phyloP scores from a whole-genome alignment of 139 green algal species.

The Asterochloris erici region DNA sequence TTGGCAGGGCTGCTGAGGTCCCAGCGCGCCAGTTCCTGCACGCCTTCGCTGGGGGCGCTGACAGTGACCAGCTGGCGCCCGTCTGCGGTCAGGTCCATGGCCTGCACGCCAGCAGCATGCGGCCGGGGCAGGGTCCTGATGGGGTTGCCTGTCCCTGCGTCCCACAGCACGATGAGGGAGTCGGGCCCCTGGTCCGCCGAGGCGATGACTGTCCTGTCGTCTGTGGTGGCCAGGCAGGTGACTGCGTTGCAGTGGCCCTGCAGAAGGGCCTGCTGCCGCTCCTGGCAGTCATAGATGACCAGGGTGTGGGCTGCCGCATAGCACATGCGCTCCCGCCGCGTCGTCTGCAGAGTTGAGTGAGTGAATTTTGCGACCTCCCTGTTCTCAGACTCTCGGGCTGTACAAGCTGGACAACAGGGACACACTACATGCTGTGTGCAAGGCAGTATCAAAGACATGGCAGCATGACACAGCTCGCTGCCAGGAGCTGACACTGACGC shows the following conservation, averaged over 20 bases:
- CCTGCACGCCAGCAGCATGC: slow-evolving; percentile 44
- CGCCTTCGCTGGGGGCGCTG: slow-evolving; percentile 26
- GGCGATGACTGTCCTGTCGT: slow-evolving; percentile 50
- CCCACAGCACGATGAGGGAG: slow-evolving; percentile 69
- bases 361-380: too few species aligned
- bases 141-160: slow-evolving; percentile 42
- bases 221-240: slow-evolving; percentile 43
- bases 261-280: slow-evolving; percentile 39
- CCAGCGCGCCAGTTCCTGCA: slow-evolving; percentile 56
- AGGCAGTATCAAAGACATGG: too few species aligned
- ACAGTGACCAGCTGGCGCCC: slow-evolving; percentile 52
- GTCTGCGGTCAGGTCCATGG: slow-evolving; percentile 59
- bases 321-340: slow-evolving; percentile 41
- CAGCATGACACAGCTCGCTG: too few species aligned
- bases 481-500: too few species aligned
- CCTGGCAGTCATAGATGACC: slow-evolving; percentile 54
- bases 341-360: slow-evolving; percentile 15
- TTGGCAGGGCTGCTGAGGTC: slow-evolving; percentile 30
- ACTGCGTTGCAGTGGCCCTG: slow-evolving; percentile 73
- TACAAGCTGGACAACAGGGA: too few species aligned
- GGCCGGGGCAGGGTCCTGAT: slow-evolving; percentile 41
- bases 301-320: slow-evolving; percentile 64
- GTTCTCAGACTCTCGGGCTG: too few species aligned
- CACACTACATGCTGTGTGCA: too few species aligned
- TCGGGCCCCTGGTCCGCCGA: slow-evolving; percentile 62